Conservation (phyloP, 2,329 filamentous ascomycete genomes). For the Conoideocrella luteorostrata region DNA sequence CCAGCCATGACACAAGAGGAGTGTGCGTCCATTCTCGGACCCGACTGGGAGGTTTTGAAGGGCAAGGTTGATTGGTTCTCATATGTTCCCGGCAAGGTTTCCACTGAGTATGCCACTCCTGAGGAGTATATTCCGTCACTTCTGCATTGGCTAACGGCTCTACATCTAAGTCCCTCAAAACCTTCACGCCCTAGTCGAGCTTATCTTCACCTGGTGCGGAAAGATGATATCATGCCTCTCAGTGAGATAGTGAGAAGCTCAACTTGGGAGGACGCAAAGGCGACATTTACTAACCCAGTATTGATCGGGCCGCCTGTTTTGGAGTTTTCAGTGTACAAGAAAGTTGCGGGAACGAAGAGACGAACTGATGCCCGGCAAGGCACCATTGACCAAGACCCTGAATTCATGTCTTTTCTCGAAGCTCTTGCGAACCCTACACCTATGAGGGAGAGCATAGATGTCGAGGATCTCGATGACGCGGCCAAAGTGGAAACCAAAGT, state of each 20-base stretch:
- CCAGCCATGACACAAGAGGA: conserved; percentile 78
- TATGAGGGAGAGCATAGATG: conserved; percentile 37
- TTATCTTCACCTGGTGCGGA: conserved; percentile 74
- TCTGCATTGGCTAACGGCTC: conserved; percentile 11
- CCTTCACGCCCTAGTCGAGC: conserved; percentile 73
- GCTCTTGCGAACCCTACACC: conserved; percentile 66
- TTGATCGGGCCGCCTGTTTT: conserved; percentile 73
- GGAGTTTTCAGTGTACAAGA: conserved; percentile 79
- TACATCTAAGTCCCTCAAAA: conserved; percentile 62
- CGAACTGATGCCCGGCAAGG: conserved; percentile 81
- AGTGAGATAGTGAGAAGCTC: conserved; percentile 63
- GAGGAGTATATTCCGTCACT: neutral
- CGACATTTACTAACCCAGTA: conserved; percentile 63
- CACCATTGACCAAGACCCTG: conserved; percentile 92
- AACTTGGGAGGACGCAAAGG: conserved; percentile 75
- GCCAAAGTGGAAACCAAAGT: conserved; percentile 52
- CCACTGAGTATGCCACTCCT: conserved; percentile 61
- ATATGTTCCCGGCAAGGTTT: conserved; percentile 63
- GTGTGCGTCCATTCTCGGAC: conserved; percentile 64
- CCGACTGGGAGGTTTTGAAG: conserved; percentile 73
- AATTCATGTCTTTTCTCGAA: conserved; percentile 91
- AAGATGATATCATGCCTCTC: conserved; percentile 59
- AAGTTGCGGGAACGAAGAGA: conserved; percentile 67
- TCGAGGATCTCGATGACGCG: conserved; percentile 34
- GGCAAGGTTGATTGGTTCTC: conserved; percentile 81